A percentile compares a stretch with the other conserved stretches of the same genome.
phyloP scores from a whole-genome alignment of 371 early-diverging fungal genomes.

The Batrachochytrium dendrobatidis region DNA sequence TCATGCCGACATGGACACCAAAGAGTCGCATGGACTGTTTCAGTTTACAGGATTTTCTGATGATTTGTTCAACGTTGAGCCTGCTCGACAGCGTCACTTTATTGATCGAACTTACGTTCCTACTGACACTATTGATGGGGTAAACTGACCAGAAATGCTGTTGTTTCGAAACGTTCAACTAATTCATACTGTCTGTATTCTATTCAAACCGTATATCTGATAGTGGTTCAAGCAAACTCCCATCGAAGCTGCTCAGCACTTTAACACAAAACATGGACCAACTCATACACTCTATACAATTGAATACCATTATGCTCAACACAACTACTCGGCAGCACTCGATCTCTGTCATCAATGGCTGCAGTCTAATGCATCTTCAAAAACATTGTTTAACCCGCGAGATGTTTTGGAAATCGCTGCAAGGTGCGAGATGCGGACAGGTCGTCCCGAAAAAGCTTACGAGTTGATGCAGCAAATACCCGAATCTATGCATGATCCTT shows the following conservation, averaged over 20 bases:
- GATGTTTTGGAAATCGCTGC: not conserved
- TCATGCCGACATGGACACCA: too few species aligned
- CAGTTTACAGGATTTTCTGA: not conserved
- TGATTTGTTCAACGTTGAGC: not conserved
- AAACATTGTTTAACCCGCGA: not conserved
- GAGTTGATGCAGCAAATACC: not conserved
- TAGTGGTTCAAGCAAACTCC: too few species aligned
- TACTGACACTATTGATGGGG: not conserved
- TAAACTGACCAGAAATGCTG: not conserved
- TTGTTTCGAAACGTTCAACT: not conserved
- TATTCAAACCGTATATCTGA: too few species aligned
- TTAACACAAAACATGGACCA: not conserved
- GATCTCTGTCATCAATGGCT: not conserved
- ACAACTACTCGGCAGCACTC: not conserved
- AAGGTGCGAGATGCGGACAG: not conserved
- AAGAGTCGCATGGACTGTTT: conserved; percentile 6
- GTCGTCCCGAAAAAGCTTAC: not conserved
- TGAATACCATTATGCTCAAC: not conserved
- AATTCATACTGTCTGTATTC: not conserved
- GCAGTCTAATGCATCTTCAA: not conserved
- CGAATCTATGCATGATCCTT: too few species aligned
- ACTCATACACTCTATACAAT: not conserved
- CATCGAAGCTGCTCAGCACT: too few species aligned
- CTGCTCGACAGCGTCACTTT: conserved; percentile 3
- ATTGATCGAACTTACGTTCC: not conserved